Percentiles rank a stretch among this genome's conserved stretches.
Evolutionary conservation across 2,329 filamentous ascomycete species (phyloP).

Genomic region (Amylocarpus encephaloides): DNA sequence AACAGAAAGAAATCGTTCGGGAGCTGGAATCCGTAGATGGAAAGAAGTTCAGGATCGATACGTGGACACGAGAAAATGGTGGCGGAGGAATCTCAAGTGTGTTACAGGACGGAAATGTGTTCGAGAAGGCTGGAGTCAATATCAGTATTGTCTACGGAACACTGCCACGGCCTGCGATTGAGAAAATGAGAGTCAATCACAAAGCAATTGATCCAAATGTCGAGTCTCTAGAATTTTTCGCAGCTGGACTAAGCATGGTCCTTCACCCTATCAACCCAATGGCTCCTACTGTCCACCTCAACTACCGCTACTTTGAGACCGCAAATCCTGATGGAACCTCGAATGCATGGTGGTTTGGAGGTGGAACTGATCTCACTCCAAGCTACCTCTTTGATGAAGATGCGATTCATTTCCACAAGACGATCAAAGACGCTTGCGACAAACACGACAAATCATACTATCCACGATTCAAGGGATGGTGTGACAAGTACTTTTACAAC

Average conservation of each 20-base stretch:
- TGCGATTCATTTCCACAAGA: conserved; percentile 91
- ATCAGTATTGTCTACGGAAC: conserved; percentile 92
- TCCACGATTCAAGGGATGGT: conserved; percentile 94
- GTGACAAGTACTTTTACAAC: conserved; percentile 93
- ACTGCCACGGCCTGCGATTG: conserved; percentile 78
- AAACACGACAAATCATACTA: conserved; percentile 90
- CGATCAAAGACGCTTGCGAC: conserved; percentile 88
- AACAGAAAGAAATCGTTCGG: conserved; percentile 80
- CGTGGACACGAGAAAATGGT: conserved; percentile 81
- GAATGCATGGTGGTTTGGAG: conserved; percentile 97
- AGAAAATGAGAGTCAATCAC: conserved; percentile 91
- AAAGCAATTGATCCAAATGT: conserved; percentile 76
- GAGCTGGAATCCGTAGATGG: conserved; percentile 82
- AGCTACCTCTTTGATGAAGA: conserved; percentile 95
- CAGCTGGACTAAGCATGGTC: conserved; percentile 86
- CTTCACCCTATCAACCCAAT: conserved; percentile 92
- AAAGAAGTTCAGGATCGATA: conserved; percentile 72
- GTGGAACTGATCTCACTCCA: conserved; percentile 88
- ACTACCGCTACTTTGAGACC: conserved; percentile 98
- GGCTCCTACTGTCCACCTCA: conserved; percentile 95
- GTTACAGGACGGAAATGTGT: conserved; percentile 90
- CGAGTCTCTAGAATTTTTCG: conserved; percentile 89
- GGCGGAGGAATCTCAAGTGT: conserved; percentile 94
- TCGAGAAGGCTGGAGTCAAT: conserved; percentile 96
- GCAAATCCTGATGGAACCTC: conserved; percentile 72